These are phyloP conservation scores for Plasmodium fragile DNA, from an alignment of 169 alveolate species.

Conservation along the genomic window DNA sequence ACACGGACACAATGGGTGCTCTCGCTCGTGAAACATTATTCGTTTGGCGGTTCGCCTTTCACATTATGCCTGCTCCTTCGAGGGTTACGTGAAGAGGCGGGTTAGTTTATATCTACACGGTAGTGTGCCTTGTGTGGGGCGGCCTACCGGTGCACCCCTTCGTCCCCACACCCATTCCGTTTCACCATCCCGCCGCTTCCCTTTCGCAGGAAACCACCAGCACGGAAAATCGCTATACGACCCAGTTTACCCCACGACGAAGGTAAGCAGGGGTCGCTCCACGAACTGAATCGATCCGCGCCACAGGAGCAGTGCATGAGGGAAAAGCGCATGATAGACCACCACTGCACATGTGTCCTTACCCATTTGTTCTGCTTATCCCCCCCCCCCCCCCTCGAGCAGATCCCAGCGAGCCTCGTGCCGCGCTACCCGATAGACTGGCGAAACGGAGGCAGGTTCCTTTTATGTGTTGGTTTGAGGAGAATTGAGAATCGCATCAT, in stretches of 20 bases:
- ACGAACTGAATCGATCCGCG: no score
- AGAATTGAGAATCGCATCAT: conserved; percentile 84
- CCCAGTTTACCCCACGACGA: conserved; percentile 91
- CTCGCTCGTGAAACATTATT: not conserved
- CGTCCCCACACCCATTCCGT: not conserved
- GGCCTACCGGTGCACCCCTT: not conserved
- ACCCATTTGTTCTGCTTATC: not conserved
- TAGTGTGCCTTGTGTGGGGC: not conserved
- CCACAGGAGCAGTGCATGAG: not conserved
- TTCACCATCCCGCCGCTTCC: not conserved
- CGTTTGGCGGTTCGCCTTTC: not conserved
- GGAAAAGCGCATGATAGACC: not conserved
- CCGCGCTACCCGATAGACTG: conserved; percentile 91
- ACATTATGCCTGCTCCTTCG: not conserved
- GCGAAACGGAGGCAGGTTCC: conserved; percentile 92
- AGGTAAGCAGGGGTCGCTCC: conserved; percentile 73
- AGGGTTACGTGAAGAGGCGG: not conserved
- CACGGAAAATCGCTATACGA: conserved; percentile 89
- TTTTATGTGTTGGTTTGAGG: conserved; percentile 87
- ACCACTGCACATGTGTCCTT: not conserved
- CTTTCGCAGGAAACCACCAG: conserved; percentile 87
- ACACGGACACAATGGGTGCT: not conserved
- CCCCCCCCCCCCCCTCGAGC: not conserved
- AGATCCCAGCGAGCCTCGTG: conserved; percentile 89
- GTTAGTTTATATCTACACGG: not conserved